Conservation (phyloP, 2,329 filamentous ascomycete genomes). For the Chaetomiaceae sp. region DNA sequence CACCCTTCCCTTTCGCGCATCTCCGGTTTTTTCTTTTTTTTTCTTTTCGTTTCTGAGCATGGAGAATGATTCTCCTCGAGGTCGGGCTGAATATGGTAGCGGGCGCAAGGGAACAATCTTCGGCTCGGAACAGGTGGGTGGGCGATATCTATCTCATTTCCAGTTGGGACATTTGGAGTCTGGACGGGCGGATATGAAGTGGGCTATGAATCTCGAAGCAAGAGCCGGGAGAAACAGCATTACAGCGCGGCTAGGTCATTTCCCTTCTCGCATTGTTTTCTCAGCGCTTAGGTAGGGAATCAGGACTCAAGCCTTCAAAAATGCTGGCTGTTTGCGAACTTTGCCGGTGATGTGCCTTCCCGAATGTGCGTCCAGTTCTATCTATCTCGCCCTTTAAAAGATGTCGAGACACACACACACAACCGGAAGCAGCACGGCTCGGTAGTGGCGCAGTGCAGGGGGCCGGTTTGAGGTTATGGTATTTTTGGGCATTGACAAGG, state of each 20-base stretch:
- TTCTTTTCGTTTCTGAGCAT: neutral
- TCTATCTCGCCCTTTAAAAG: too few relatives aligned
- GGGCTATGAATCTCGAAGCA: neutral
- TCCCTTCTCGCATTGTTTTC: neutral
- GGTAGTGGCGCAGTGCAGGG: neutral
- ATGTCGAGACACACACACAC: too few relatives aligned
- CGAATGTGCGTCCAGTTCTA: too few relatives aligned
- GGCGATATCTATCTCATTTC: neutral
- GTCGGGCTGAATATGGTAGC: neutral
- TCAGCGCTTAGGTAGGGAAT: too few relatives aligned
- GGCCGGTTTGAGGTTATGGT: slow-evolving; percentile 6
- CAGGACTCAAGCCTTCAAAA: too few relatives aligned
- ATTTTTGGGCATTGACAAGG: slow-evolving; percentile 12
- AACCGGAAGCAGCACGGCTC: too few relatives aligned
- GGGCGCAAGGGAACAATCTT: neutral
- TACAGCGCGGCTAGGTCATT: neutral
- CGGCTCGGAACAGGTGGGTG: neutral
- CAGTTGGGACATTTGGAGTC: neutral
- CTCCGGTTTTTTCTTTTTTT: neutral
- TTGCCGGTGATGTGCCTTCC: too few relatives aligned
- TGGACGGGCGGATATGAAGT: neutral
- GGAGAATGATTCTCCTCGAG: neutral
- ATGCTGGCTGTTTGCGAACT: too few relatives aligned
- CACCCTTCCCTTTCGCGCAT: neutral
- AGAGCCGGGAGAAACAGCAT: neutral